These are phyloP conservation scores for Microcos paniculata DNA, from an alignment of 345 rosid species.

Conservation along the genomic window DNA sequence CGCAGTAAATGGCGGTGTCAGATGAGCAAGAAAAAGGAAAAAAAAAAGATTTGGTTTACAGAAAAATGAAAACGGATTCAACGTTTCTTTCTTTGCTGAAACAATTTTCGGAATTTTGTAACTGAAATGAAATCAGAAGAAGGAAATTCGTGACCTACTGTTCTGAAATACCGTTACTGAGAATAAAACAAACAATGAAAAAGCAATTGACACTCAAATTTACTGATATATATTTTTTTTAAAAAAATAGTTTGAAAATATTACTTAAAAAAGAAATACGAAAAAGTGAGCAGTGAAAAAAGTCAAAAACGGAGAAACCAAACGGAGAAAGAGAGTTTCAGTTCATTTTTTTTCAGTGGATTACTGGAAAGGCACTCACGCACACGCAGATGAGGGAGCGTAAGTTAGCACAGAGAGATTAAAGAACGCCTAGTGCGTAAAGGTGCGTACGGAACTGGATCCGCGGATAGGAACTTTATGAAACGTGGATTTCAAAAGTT, in stretches of 20 bases:
- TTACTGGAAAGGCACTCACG: not conserved
- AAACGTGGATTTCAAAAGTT: no score
- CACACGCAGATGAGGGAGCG: not conserved
- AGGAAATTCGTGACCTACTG: slow-evolving; percentile 4
- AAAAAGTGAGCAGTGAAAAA: not conserved
- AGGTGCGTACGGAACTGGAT: not conserved
- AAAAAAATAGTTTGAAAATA: not conserved
- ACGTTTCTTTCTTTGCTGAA: not conserved
- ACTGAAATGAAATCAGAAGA: slow-evolving; percentile 5
- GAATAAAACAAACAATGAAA: not conserved
- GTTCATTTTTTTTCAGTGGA: slow-evolving; percentile 2
- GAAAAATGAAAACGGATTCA: not conserved
- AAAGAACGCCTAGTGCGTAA: not conserved
- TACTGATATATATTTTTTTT: not conserved
- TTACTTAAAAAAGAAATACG: not conserved
- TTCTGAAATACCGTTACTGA: slow-evolving; percentile 15
- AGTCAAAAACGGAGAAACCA: not conserved
- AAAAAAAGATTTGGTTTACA: not conserved
- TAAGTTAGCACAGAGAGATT: not conserved
- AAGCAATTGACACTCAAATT: not conserved
- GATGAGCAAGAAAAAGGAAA: not conserved
- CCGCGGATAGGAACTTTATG: not conserved
- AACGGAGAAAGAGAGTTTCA: not conserved
- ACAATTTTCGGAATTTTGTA: not conserved
- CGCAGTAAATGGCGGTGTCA: slow-evolving; percentile 14